Evolutionary conservation across 441 rosid species (phyloP).

Genomic region (Adansonia grandidieri): DNA sequence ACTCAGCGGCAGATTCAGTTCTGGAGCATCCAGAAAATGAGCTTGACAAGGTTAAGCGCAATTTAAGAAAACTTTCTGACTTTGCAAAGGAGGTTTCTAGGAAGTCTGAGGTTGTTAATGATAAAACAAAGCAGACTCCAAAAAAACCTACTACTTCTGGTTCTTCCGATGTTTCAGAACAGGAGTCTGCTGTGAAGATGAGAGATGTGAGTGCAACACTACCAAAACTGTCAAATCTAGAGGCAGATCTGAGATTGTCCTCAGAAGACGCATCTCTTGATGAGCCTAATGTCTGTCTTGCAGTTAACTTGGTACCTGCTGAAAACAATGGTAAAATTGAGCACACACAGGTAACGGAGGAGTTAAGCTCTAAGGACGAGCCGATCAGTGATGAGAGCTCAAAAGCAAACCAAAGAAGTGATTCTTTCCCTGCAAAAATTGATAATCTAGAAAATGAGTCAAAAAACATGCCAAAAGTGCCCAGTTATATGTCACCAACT

Average conservation of each 20-base stretch:
- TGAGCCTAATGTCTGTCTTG: conserved; percentile 34
- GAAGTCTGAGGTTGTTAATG: conserved; percentile 45
- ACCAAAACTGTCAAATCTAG: conserved; percentile 34
- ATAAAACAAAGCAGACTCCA: conserved; percentile 46
- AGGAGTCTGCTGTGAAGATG: conserved; percentile 42
- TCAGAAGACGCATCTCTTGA: conserved; percentile 35
- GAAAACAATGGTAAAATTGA: conserved; percentile 45
- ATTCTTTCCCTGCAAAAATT: conserved; percentile 56
- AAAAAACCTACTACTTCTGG: conserved; percentile 44
- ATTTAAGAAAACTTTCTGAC: conserved; percentile 50
- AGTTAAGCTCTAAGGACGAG: conserved; percentile 40
- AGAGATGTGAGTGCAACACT: conserved; percentile 33
- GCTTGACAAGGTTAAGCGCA: conserved; percentile 52
- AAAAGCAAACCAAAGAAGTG: conserved; percentile 56
- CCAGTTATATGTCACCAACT: conserved; percentile 88
- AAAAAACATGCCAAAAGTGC: conserved; percentile 54
- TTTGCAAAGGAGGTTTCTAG: conserved; percentile 46
- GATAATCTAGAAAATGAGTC: conserved; percentile 52
- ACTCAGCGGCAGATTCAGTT: conserved; percentile 36
- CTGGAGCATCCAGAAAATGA: conserved; percentile 52
- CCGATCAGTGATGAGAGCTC: conserved; percentile 38
- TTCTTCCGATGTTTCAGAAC: conserved; percentile 42
- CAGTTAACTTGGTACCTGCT: conserved; percentile 32
- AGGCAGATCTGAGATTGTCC: conserved; percentile 36
- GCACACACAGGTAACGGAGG: conserved; percentile 36